These are phyloP conservation scores for Boletus barrowsii DNA, from an alignment of 768 basidiomycete genomes.

Conservation along the genomic window DNA sequence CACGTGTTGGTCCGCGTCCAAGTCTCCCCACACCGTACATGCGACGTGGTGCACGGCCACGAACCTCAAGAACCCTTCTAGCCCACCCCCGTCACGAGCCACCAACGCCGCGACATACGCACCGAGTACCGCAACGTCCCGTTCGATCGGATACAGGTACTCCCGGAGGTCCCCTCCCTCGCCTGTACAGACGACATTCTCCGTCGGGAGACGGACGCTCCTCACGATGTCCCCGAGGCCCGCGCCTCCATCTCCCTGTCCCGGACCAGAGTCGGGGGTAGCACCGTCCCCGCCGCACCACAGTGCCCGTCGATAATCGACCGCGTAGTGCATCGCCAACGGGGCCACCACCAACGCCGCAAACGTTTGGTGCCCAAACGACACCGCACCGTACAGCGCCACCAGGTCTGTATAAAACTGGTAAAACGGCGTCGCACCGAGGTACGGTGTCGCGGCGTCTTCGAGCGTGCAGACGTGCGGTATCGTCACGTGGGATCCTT, in stretches of 20 bases:
- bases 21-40: conserved; percentile 63
- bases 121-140: conserved; percentile 55
- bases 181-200: conserved; percentile 42
- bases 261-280: not conserved
- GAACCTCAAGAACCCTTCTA: conserved; percentile 59
- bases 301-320: conserved; percentile 80
- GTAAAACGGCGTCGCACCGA: conserved; percentile 78
- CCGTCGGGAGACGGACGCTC: conserved; percentile 51
- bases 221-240: conserved; percentile 36
- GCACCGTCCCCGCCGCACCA: conserved; percentile 68
- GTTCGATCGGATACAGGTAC: conserved; percentile 73
- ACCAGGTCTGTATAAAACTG: conserved; percentile 93
- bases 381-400: conserved; percentile 86
- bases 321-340: conserved; percentile 68
- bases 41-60: conserved; percentile 81
- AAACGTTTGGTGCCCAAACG: conserved; percentile 79
- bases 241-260: not conserved
- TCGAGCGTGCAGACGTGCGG: conserved; percentile 41
- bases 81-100: conserved; percentile 28
- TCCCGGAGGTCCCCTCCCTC: conserved; percentile 42
- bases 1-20: conserved; percentile 36
- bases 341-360: conserved; percentile 73
- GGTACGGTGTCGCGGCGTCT: conserved; percentile 50
- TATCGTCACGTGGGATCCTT: not conserved
- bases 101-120: conserved; percentile 55